Conservation (phyloP, 208 protist genomes). For the Acanthamoeba polyphaga region DNA sequence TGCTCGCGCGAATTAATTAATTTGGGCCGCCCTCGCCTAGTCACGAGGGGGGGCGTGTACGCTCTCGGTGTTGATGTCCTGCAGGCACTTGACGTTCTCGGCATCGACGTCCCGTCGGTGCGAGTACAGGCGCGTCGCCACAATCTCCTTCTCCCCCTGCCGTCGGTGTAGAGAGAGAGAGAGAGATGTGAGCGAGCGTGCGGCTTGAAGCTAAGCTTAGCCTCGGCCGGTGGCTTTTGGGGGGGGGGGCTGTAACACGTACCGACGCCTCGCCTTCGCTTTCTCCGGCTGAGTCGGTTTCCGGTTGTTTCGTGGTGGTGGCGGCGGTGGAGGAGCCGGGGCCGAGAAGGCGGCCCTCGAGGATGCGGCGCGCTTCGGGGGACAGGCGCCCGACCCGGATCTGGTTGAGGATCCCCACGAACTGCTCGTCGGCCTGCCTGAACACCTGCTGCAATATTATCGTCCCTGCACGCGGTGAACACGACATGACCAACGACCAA, state of each 20-base stretch:
- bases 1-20: too few species aligned
- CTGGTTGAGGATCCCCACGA: constrained; percentile 80
- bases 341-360: not conserved
- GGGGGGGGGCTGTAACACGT: not conserved
- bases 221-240: not conserved
- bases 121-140: constrained; percentile 59
- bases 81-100: constrained; percentile 72
- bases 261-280: not conserved
- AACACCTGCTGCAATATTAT: constrained; percentile 74
- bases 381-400: constrained; percentile 73
- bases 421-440: constrained; percentile 76
- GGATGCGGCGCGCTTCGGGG: not conserved
- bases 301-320: not conserved
- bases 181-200: too few species aligned
- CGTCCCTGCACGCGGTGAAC: not conserved
- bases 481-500: not conserved
- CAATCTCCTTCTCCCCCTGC: constrained; percentile 25
- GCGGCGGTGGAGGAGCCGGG: not conserved
- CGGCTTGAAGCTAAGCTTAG: too few species aligned
- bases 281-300: not conserved
- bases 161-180: not conserved
- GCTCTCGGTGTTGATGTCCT: not conserved
- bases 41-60: not conserved
- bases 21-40: too few species aligned
- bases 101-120: constrained; percentile 71